phyloP scores from a whole-genome alignment of 306 rosid genomes.

The Dicorynia guianensis region DNA sequence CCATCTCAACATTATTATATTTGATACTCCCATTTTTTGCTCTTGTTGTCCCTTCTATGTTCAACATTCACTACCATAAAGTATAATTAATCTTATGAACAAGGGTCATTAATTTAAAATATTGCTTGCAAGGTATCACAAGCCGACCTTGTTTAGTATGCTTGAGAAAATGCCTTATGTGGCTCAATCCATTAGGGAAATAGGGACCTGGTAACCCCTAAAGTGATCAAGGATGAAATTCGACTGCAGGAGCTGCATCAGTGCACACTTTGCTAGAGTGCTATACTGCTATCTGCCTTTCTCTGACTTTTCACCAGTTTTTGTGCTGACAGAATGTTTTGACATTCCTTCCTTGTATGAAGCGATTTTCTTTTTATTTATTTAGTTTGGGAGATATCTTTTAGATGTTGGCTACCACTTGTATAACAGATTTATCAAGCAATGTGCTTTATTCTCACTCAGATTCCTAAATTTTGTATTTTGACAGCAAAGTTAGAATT shows the following conservation, averaged over 20 bases:
- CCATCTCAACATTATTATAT: too few relatives aligned
- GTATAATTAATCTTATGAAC: too few relatives aligned
- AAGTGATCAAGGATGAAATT: too few relatives aligned
- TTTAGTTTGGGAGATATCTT: too few relatives aligned
- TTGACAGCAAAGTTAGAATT: not conserved
- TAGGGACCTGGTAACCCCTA: not conserved
- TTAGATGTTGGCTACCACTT: too few relatives aligned
- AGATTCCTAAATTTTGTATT: not conserved
- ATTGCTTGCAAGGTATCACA: not conserved
- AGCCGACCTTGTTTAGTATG: not conserved
- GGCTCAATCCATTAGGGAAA: not conserved
- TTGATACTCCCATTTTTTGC: too few relatives aligned
- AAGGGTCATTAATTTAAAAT: not conserved
- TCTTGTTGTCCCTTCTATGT: too few relatives aligned
- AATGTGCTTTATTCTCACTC: not conserved
- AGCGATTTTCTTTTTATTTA: not conserved
- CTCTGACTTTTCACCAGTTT: not conserved
- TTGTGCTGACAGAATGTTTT: slow-evolving; percentile 1
- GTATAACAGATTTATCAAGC: not conserved
- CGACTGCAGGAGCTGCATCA: not conserved
- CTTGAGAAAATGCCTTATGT: not conserved
- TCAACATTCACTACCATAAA: too few relatives aligned
- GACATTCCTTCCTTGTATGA: slow-evolving; percentile 5
- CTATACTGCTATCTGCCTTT: not conserved
- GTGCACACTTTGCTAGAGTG: not conserved